Base-by-base conservation (phyloP, 495 filamentous ascomycete genomes). In the Annulohypoxylon maeteangense region DNA sequence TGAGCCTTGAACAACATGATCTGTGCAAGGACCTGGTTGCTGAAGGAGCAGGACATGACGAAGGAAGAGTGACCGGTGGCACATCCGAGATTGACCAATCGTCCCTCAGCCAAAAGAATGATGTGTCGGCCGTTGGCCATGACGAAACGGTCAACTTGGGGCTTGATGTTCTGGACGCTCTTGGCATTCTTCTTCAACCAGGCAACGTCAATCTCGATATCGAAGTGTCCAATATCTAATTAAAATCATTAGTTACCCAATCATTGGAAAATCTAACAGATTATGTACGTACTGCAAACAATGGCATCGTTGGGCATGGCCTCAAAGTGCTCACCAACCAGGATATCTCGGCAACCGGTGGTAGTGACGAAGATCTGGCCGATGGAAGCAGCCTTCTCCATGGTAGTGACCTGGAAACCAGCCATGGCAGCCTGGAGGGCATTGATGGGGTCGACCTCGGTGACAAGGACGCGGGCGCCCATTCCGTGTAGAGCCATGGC, bases 41-140 rank as follows among this genome's bases (percentile, higher is more conserved):
- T 97, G 91, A 99, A 99, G 68, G 94, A 98, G 92, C 95, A 99
- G 72, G 93, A 97, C 95, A 99, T 98, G 88, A 99, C 95, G 86
- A 99, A 99, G 53, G 95, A 98, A 75, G 94, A 97, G 91, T 99
- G 95, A 68, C 95, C 95, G 66, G 95, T 99, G 78, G 95, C 95
- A 85, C 95, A 99, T 81, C 95, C 95, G 61, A 99, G 87, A 88
- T 99, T 99, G 84, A 99, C 96, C 62, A 99, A 92, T 87, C 95
- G 95, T 74, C 95, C 95, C 84, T 99, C 95, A 71, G 95, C 95
- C 64, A 99, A 90, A 68, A 99, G 94, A 81, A 99, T 96, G 87
- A 99, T 93, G 87, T 98, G 91, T 77, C 92, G 91, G 84, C 96
- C 95, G 85, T 81, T 97, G 81, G 90, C 82, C 92, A 99, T 95